Percentiles rank a stretch among this genome's conserved stretches.
These are phyloP conservation scores for Fusarium cicatricum DNA, from an alignment of 2,329 filamentous ascomycete genomes.

Conservation along the genomic window DNA sequence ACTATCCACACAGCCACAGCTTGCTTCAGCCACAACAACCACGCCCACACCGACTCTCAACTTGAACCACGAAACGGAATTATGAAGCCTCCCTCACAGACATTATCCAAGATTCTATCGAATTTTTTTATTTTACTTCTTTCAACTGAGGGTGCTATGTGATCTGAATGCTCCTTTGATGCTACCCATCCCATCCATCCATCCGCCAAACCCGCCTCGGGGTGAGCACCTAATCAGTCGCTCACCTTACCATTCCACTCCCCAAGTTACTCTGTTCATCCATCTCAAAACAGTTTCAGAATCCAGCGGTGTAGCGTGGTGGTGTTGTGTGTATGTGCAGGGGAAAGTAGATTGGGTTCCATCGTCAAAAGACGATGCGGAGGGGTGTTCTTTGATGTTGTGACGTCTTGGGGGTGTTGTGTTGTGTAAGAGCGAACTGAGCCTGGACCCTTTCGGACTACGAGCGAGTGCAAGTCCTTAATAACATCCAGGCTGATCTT, in stretches of 20 bases:
- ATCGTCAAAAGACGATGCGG: slow-evolving; percentile 23
- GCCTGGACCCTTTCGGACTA: slow-evolving; percentile 15
- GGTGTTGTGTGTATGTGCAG: slow-evolving; percentile 26
- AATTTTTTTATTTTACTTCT: slow-evolving; percentile 40
- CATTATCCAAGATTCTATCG: slow-evolving; percentile 28
- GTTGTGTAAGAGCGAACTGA: slow-evolving; percentile 15
- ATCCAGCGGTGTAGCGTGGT: slow-evolving; percentile 24
- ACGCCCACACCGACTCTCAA: background rate
- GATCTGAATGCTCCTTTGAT: slow-evolving; percentile 39
- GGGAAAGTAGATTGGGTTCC: slow-evolving; percentile 12
- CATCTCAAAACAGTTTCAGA: slow-evolving; percentile 29
- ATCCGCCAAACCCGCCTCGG: slow-evolving; percentile 33
- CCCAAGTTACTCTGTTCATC: slow-evolving; percentile 33
- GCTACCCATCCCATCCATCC: slow-evolving; percentile 42
- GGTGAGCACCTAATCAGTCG: slow-evolving; percentile 17
- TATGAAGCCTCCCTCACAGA: background rate
- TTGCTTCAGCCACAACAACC: slow-evolving; percentile 16
- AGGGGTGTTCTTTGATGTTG: slow-evolving; percentile 31
- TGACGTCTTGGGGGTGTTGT: slow-evolving; percentile 33
- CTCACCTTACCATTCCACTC: slow-evolving; percentile 34
- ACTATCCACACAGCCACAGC: too few relatives aligned
- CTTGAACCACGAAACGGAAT: background rate
- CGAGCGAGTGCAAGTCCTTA: slow-evolving; percentile 25
- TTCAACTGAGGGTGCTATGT: slow-evolving; percentile 38
- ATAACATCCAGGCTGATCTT: slow-evolving; percentile 16